Evolutionary conservation across 2,329 filamentous ascomycete species (phyloP).

Genomic region (Paecilomyces formosus): DNA sequence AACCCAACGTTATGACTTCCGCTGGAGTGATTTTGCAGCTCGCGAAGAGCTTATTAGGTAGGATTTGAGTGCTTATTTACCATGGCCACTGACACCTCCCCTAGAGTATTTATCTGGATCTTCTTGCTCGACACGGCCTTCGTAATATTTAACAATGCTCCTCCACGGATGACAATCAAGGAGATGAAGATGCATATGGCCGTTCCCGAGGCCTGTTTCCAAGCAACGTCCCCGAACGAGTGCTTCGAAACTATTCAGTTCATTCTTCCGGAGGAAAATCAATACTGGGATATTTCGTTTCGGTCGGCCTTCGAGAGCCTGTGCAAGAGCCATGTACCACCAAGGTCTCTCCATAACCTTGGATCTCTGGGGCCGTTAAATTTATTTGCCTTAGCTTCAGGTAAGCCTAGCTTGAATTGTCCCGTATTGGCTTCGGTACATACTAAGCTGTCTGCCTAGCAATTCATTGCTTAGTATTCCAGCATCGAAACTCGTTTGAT

Average conservation of each 20-base stretch:
- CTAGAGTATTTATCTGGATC: conserved; percentile 23
- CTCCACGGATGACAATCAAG: conserved; percentile 33
- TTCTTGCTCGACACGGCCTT: conserved; percentile 34
- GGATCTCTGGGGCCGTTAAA: not conserved
- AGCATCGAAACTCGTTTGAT: conserved; percentile 27
- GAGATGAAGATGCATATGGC: conserved; percentile 33
- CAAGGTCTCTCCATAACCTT: not conserved
- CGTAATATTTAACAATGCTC: conserved; percentile 35
- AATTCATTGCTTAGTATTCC: conserved; percentile 26
- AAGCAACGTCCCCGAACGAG: conserved; percentile 23
- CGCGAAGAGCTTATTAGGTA: conserved; percentile 29
- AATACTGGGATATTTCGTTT: not conserved
- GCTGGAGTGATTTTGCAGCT: conserved; percentile 25
- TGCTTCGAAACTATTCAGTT: conserved; percentile 12
- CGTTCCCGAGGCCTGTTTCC: conserved; percentile 30
- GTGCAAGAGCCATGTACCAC: not conserved
- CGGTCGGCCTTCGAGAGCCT: not conserved
- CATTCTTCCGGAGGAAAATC: not conserved
- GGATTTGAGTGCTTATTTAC: not conserved
- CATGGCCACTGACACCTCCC: not conserved
- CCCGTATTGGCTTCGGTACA: not conserved
- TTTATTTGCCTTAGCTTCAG: not conserved
- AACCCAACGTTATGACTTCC: conserved; percentile 17
- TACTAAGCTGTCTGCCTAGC: not conserved
- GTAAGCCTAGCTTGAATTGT: not conserved